phyloP scores from a whole-genome alignment of 73 alveolate species.

The Effrenium voratum region DNA sequence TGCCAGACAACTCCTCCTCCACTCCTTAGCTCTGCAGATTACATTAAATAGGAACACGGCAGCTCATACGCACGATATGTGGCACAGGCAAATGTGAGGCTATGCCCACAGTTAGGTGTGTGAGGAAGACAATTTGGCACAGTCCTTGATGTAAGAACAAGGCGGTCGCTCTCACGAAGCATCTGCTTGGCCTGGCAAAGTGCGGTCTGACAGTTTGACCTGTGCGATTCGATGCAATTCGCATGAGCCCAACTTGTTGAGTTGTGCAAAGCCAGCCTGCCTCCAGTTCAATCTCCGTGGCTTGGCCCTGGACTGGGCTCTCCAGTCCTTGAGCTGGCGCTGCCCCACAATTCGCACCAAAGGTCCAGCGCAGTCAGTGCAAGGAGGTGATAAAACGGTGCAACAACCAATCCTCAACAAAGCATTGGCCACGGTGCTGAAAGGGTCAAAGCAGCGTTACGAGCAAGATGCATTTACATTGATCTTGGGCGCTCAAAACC shows the following conservation, averaged over 20 bases:
- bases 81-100: no score
- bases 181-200: conserved; percentile 48
- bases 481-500: neutral
- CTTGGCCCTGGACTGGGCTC: conserved; percentile 89
- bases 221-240: neutral
- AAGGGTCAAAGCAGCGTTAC: neutral
- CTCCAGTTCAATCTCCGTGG: conserved; percentile 75
- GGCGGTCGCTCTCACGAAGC: conserved; percentile 79
- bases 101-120: no score
- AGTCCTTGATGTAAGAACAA: neutral
- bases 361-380: no score
- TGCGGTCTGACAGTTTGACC: neutral
- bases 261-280: neutral
- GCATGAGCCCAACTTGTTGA: neutral
- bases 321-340: conserved; percentile 50
- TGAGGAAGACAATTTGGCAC: no score
- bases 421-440: neutral
- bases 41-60: no score
- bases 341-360: no score
- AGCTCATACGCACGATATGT: no score
- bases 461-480: neutral
- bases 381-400: no score
- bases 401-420: neutral
- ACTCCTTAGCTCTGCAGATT: conserved; percentile 14
- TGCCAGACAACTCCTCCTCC: conserved; percentile 75